A percentile compares a stretch with the other conserved stretches of the same genome.
These are phyloP conservation scores for Boletus rufocinnamomeus DNA, from an alignment of 768 basidiomycete genomes.

Conservation along the genomic window DNA sequence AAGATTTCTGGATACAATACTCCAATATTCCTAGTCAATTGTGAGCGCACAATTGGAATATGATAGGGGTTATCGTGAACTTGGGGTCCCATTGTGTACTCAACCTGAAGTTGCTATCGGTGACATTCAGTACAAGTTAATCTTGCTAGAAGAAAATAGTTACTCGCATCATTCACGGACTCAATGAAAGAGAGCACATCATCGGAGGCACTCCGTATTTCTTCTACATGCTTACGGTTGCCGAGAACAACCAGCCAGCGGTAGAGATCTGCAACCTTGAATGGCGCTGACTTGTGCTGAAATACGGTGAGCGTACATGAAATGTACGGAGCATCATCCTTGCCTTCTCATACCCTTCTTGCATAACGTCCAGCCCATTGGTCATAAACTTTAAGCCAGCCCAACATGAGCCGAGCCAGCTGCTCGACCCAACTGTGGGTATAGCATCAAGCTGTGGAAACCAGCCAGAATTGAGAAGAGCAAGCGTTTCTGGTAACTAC, in stretches of 20 bases:
- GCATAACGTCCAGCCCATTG: slow-evolving; percentile 26
- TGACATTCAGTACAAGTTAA: not conserved
- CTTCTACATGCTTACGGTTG: slow-evolving; percentile 37
- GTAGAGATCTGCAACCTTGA: slow-evolving; percentile 31
- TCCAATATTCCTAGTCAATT: slow-evolving; percentile 42
- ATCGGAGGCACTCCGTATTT: slow-evolving; percentile 42
- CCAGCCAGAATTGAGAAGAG: not conserved
- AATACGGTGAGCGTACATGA: not conserved
- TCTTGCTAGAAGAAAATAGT: not conserved
- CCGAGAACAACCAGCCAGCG: slow-evolving; percentile 45
- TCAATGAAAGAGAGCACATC: slow-evolving; percentile 39
- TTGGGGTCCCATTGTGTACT: slow-evolving; percentile 41
- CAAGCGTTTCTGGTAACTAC: not conserved
- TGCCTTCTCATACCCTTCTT: slow-evolving; percentile 37
- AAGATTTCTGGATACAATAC: slow-evolving; percentile 41
- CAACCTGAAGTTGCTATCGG: slow-evolving; percentile 36
- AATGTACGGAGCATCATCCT: not conserved
- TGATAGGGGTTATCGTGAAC: slow-evolving; percentile 34
- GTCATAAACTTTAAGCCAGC: slow-evolving; percentile 18
- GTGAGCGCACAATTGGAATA: not conserved
- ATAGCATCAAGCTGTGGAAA: slow-evolving; percentile 26
- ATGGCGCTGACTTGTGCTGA: slow-evolving; percentile 22
- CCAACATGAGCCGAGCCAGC: slow-evolving; percentile 31
- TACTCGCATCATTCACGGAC: slow-evolving; percentile 35
- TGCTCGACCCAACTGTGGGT: slow-evolving; percentile 32